Percentiles rank a stretch among this genome's conserved stretches.
Conservation (phyloP, 345 rosid species). For the Syzygium aromaticum region DNA sequence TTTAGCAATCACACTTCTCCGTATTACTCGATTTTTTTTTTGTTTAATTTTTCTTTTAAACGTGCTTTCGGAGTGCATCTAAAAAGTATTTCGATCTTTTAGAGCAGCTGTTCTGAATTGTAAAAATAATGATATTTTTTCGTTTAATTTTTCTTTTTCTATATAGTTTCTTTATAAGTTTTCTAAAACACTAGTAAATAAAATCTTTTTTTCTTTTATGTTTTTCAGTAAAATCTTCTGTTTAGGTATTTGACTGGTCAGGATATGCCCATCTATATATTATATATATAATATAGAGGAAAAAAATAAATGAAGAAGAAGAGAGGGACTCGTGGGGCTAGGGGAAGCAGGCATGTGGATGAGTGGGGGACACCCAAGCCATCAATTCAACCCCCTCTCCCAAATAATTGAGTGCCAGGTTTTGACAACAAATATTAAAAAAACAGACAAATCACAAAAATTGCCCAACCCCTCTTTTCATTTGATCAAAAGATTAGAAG, state of each 20-base stretch:
- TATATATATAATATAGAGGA: too few species aligned
- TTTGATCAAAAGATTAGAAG: background rate
- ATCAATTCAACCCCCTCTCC: background rate
- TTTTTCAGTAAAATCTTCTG: background rate
- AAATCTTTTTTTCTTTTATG: background rate
- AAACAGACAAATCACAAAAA: background rate
- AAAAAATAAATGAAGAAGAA: background rate
- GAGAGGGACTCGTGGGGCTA: slow-evolving; percentile 39
- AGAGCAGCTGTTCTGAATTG: background rate
- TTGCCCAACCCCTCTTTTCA: background rate
- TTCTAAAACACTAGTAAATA: background rate
- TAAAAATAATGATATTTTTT: too few species aligned
- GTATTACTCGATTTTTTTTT: background rate
- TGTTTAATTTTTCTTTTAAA: background rate
- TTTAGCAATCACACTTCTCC: background rate
- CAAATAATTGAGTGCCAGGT: background rate
- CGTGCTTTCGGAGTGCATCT: background rate
- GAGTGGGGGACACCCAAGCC: slow-evolving; percentile 46
- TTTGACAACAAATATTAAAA: background rate
- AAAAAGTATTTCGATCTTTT: background rate
- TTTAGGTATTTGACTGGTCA: too few species aligned
- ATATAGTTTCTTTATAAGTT: background rate
- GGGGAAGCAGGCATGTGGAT: slow-evolving; percentile 66
- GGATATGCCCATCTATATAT: too few species aligned
- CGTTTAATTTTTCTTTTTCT: background rate